A percentile compares a stretch with the other conserved stretches of the same genome.
Evolutionary conservation across 2,329 filamentous ascomycete genomes (phyloP).

Genomic region (Sphaerulina populicola): DNA sequence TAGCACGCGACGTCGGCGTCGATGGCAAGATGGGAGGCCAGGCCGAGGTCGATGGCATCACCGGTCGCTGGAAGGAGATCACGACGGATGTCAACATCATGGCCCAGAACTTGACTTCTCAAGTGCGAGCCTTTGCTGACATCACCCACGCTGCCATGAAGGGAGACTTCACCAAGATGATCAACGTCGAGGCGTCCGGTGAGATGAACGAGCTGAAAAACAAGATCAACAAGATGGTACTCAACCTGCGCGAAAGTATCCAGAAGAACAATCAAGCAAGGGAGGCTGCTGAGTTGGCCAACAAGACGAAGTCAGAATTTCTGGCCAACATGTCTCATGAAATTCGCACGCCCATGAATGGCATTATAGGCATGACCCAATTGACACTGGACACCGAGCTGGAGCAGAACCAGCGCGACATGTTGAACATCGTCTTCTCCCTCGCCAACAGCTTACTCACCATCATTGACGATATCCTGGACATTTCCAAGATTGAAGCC

Average conservation of each 20-base stretch:
- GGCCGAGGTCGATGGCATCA: slow-evolving; percentile 84
- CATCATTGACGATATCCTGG: slow-evolving; percentile 77
- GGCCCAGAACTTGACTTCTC: slow-evolving; percentile 74
- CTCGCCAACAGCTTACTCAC: slow-evolving; percentile 91
- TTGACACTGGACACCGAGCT: slow-evolving; percentile 88
- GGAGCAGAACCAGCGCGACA: slow-evolving; percentile 91
- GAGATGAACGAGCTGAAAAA: slow-evolving; percentile 99
- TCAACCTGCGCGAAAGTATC: slow-evolving; percentile 88
- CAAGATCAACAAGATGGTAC: slow-evolving; percentile 99
- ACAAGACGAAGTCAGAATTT: slow-evolving; percentile 98
- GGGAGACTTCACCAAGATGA: slow-evolving; percentile 92
- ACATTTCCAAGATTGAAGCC: slow-evolving; percentile 74
- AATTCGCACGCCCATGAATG: slow-evolving; percentile 94
- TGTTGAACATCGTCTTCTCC: slow-evolving; percentile 97
- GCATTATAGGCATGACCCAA: slow-evolving; percentile 97
- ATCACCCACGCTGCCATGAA: slow-evolving; percentile 97
- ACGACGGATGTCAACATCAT: slow-evolving; percentile 95
- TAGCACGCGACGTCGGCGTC: slow-evolving; percentile 92
- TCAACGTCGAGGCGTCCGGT: slow-evolving; percentile 92
- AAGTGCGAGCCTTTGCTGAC: slow-evolving; percentile 95
- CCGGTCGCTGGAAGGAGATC: slow-evolving; percentile 96
- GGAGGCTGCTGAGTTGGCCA: slow-evolving; percentile 90
- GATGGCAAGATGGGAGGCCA: slow-evolving; percentile 98
- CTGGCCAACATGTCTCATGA: slow-evolving; percentile 98
- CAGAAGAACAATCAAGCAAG: slow-evolving; percentile 92